These are phyloP conservation scores for Babjeviella inositovora DNA, from an alignment of 805 yeast genomes.

Conservation along the genomic window DNA sequence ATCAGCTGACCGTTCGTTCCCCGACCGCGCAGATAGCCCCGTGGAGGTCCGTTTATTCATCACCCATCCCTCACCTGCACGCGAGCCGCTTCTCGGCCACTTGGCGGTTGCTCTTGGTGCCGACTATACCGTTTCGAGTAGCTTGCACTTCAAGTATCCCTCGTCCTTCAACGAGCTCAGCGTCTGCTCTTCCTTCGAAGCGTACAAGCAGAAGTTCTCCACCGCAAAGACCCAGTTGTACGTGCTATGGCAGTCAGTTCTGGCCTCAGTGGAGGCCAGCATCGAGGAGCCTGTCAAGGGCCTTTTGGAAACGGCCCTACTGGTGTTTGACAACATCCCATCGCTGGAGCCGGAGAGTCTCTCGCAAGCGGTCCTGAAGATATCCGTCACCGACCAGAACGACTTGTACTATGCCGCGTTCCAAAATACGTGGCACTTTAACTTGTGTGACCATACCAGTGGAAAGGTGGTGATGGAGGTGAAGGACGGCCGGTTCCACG, in stretches of 20 bases:
- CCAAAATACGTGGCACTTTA: slow-evolving; percentile 67
- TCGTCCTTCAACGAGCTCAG: slow-evolving; percentile 56
- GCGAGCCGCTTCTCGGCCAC: slow-evolving; percentile 56
- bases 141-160: slow-evolving; percentile 56
- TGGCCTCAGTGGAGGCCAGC: slow-evolving; percentile 27
- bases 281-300: slow-evolving; percentile 21
- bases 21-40: too few relatives aligned
- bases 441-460: slow-evolving; percentile 41
- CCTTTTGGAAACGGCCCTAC: slow-evolving; percentile 36
- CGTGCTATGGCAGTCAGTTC: slow-evolving; percentile 46
- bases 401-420: slow-evolving; percentile 50
- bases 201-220: slow-evolving; percentile 44
- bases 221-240: slow-evolving; percentile 45
- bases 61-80: slow-evolving; percentile 54
- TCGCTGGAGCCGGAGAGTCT: slow-evolving; percentile 16
- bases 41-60: slow-evolving; percentile 43
- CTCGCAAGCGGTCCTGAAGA: slow-evolving; percentile 20
- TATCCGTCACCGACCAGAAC: slow-evolving; percentile 29
- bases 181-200: slow-evolving; percentile 45
- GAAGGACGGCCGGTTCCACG: slow-evolving; percentile 27
- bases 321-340: slow-evolving; percentile 51
- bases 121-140: slow-evolving; percentile 61
- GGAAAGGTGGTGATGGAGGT: slow-evolving; percentile 30
- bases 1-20: slow-evolving; percentile 2
- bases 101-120: slow-evolving; percentile 50